Evolutionary conservation across 78 protist genomes (phyloP).

Genomic region (Chrysochromulina parva): DNA sequence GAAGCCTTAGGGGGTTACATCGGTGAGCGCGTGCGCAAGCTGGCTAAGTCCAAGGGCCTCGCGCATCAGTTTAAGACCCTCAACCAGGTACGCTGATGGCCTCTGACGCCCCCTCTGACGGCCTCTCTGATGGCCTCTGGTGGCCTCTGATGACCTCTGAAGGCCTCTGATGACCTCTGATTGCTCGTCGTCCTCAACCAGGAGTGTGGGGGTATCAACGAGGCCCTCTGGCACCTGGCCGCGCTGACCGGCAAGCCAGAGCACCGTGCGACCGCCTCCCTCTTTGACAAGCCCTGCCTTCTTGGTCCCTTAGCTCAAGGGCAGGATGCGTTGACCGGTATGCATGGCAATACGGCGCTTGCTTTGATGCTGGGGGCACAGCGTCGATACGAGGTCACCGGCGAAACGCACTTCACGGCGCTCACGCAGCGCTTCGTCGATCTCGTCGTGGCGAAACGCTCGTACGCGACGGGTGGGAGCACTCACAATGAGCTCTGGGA

Average conservation of each 20-base stretch:
- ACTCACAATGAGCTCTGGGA: neutral
- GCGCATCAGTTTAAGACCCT: neutral
- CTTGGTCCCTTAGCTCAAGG: neutral
- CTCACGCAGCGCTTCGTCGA: neutral
- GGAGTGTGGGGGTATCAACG: neutral
- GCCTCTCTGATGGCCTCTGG: too few relatives aligned
- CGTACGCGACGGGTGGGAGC: neutral
- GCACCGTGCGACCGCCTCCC: neutral
- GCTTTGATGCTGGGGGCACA: neutral
- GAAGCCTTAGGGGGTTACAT: neutral
- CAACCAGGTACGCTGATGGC: too few relatives aligned
- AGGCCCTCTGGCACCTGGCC: neutral
- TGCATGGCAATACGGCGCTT: neutral
- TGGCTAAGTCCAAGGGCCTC: neutral
- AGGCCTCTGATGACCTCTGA: too few relatives aligned
- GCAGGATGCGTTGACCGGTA: neutral
- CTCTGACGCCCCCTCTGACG: too few relatives aligned
- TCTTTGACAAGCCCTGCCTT: neutral
- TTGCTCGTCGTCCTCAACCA: too few relatives aligned
- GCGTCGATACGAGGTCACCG: neutral
- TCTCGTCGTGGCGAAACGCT: neutral
- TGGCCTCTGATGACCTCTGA: too few relatives aligned
- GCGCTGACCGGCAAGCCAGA: neutral
- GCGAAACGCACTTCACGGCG: neutral
- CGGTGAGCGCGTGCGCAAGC: neutral